Percentiles rank a stretch among this genome's conserved stretches.
These are phyloP conservation scores for Gleditsia sinensis DNA, from an alignment of 306 rosid genomes.

Conservation along the genomic window DNA sequence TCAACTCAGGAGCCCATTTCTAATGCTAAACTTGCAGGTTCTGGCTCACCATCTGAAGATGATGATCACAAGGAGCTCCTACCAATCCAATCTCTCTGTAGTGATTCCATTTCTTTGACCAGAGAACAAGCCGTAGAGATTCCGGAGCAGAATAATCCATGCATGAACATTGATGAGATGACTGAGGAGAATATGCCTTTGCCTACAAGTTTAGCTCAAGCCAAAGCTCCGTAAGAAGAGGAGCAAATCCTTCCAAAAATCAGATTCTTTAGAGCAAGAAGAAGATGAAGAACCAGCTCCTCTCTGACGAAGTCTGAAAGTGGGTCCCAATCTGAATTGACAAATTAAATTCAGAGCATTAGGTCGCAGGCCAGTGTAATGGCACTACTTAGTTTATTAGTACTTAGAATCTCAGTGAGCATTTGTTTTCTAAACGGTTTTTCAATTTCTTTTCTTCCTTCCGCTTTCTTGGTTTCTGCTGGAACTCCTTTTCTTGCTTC, in stretches of 20 bases:
- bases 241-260: slow-evolving; percentile 39
- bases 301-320: slow-evolving; percentile 63
- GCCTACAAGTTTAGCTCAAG: slow-evolving; percentile 19
- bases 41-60: no score
- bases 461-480: no score
- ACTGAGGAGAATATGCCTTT: slow-evolving; percentile 19
- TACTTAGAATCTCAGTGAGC: slow-evolving; percentile 2
- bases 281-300: slow-evolving; percentile 46
- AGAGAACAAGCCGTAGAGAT: slow-evolving; percentile 3
- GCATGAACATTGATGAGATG: background rate
- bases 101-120: slow-evolving; percentile 9
- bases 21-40: no score
- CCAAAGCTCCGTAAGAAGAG: slow-evolving; percentile 42
- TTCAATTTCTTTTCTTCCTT: no score
- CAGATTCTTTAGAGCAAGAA: slow-evolving; percentile 35
- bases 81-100: background rate
- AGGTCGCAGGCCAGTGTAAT: background rate
- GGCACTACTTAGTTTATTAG: background rate
- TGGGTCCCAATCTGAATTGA: slow-evolving; percentile 45
- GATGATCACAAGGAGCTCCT: no score
- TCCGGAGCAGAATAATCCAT: slow-evolving; percentile 24
- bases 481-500: no score
- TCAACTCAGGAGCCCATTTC: slow-evolving; percentile 8
- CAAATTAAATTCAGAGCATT: slow-evolving; percentile 6
- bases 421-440: no score